Conservation (phyloP, 352 stramenopile genomes). For the Phytophthora pisi region DNA sequence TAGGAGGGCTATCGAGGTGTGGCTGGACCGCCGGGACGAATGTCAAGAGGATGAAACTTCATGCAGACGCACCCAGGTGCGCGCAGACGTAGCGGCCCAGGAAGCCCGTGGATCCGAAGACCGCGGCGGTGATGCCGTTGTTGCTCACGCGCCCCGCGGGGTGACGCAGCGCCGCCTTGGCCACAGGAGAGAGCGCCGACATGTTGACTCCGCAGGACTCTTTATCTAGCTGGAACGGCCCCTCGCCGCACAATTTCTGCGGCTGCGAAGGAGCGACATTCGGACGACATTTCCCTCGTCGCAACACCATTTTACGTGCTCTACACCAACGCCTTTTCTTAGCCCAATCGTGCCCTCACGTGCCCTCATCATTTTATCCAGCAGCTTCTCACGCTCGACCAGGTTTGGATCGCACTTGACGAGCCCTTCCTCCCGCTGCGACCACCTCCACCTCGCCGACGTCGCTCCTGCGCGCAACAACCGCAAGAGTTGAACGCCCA, state of each 20-base stretch:
- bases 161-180: constrained; percentile 77
- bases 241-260: constrained; percentile 20
- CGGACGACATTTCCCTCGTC: constrained; percentile 7
- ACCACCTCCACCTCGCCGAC: not conserved
- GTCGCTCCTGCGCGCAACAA: not conserved
- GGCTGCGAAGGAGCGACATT: constrained; percentile 25
- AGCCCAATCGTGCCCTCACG: too few species aligned
- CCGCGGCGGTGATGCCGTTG: constrained; percentile 90
- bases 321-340: constrained; percentile 15
- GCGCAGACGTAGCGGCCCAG: constrained; percentile 95
- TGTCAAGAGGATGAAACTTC: too few species aligned
- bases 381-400: constrained; percentile 2
- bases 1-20: not conserved
- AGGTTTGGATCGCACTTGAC: constrained; percentile 15
- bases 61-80: constrained; percentile 87
- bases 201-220: constrained; percentile 38
- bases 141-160: constrained; percentile 71
- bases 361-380: constrained; percentile 10
- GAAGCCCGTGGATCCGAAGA: constrained; percentile 96
- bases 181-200: constrained; percentile 84
- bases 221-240: constrained; percentile 11
- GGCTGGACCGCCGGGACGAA: constrained; percentile 22
- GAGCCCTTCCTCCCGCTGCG: not conserved
- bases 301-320: not conserved
- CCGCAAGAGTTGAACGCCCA: not conserved